Base-by-base conservation (phyloP, 2,329 filamentous ascomycete genomes). In the Aureobasidium sp. region DNA sequence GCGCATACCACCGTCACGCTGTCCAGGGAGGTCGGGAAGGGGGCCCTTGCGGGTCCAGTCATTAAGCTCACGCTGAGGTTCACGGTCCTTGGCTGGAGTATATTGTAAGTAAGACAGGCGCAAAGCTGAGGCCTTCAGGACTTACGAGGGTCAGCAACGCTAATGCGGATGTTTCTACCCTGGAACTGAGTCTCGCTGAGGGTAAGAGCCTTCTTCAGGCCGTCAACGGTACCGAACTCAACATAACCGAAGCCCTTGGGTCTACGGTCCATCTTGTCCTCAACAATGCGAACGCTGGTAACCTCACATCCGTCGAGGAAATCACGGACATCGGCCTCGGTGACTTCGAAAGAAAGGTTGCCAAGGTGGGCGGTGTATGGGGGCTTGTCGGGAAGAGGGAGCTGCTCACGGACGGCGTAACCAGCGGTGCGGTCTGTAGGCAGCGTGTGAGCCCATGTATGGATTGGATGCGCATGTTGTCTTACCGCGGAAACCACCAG, bases 191-290 rank as follows among this genome's bases (percentile, higher is more conserved):
- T 82, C 70, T 91, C 90, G 71, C 92, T 92, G 66, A 94, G 83
- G 63, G 86, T 85, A 66, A 99, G 83, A 62, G 94, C 94, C 77
- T 92, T 88, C 81, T 96, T 95, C 71, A 99, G 81, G 64, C 93
- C 93, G 55, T 97, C 93, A 48, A 94, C 79, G 57, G 86, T 87
- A 67, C 82, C 86, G 71, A 99, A 99, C 76, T 99, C 94, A 67
- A 96, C 93, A 75, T 99, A 99, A 65, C 93, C 94, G 71, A 99
- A 99, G 53, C 94, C 94, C 81, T 99, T 99, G 67, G 94, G 94
- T 72, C 92, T 92, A 76, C 88, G 86, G 73, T 94, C 89, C 75
- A 96, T 83, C 73, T 93, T 94, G 77, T 99, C 95, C 79, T 97
- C 93, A 66, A 99, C 96, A 70, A 99, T 92, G 71, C 94, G 90